Percentiles rank a stretch among this genome's conserved stretches.
Conservation (phyloP, 140 eudicot species). For the Erigeron philadelphicus region DNA sequence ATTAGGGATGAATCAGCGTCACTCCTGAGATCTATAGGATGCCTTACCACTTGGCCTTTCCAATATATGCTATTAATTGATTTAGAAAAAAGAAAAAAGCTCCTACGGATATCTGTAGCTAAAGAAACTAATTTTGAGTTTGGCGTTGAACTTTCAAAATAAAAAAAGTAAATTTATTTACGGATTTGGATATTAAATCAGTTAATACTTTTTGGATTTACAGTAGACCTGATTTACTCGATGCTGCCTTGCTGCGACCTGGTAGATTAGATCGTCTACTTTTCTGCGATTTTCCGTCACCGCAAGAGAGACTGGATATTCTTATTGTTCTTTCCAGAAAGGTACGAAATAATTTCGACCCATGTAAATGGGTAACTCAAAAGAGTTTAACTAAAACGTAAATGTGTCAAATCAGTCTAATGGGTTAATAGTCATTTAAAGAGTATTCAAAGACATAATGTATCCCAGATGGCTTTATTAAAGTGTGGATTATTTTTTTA, state of each 20-base stretch:
- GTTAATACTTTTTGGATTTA: conserved; percentile 13
- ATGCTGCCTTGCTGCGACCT: conserved; percentile 94
- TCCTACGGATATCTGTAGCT: too few relatives aligned
- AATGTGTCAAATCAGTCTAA: too few relatives aligned
- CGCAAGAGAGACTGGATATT: conserved; percentile 69
- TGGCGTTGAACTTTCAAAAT: neutral
- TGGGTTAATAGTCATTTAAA: too few relatives aligned
- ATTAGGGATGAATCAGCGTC: too few relatives aligned
- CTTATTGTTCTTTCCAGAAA: conserved; percentile 79
- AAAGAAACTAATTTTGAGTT: neutral
- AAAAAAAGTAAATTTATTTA: neutral
- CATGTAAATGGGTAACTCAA: neutral
- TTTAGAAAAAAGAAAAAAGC: too few relatives aligned
- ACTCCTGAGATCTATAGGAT: too few relatives aligned
- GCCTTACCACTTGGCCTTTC: too few relatives aligned
- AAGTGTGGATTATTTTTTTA: neutral
- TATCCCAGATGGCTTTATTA: neutral
- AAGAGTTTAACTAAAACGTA: too few relatives aligned
- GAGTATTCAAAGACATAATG: neutral
- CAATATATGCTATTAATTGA: too few relatives aligned
- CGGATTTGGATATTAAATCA: neutral
- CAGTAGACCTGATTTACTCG: conserved; percentile 96
- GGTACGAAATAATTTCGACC: conserved; percentile 35
- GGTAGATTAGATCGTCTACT: conserved; percentile 92
- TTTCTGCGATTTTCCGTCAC: conserved; percentile 86